Base-by-base conservation (phyloP, 2,329 filamentous ascomycete species). In the Leptodontidium sp. region DNA sequence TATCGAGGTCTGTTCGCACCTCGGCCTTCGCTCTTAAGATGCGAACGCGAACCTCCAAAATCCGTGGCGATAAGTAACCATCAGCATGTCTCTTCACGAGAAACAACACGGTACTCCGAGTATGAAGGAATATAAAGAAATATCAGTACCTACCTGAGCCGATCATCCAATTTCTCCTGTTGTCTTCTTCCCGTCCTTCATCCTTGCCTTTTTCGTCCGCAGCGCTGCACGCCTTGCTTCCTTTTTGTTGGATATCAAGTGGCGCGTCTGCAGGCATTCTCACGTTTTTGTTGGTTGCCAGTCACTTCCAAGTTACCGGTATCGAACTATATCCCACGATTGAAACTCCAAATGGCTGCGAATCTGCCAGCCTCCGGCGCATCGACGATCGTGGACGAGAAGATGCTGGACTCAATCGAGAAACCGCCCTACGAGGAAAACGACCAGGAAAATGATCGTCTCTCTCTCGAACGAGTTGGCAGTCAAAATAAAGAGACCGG, bases 401-500 rank as follows among this genome's bases (percentile, higher is more conserved):
- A 65, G 29, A 65, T 58, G 61, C 49, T 62, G 24, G 55, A 69
- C 32, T 24, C 55, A 14, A 53, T 64, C 47, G 67, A 66, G 55
- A 67, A 64, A 55, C n/a, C 57, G 15, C 53, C 55, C 1, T 59
- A 65, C 52, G 55, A 67, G 40, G 52, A 26, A 11, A 53, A 64
- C 32, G 65, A 38, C 53, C 38, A 53, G 14, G 29, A 47, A 12
- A 65, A 67, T 58, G 58, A 50, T 12, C 43, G 35, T 8, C 64
- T 63, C 12, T 58, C 63, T 2, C 67, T 71, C 24, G 69, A 71
- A 17, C 65, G 70, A 64, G 35, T 67, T 9, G 70, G 70, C 52
- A 79, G 79, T 7, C 77, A 78, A 64, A 76, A 77, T 65, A 73
- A 73, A 47, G 71, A 77, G 35, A 80, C 80, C 24, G 78, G 79